Conservation (phyloP, 805 yeast species). For the Hanseniaspora meyeri region DNA sequence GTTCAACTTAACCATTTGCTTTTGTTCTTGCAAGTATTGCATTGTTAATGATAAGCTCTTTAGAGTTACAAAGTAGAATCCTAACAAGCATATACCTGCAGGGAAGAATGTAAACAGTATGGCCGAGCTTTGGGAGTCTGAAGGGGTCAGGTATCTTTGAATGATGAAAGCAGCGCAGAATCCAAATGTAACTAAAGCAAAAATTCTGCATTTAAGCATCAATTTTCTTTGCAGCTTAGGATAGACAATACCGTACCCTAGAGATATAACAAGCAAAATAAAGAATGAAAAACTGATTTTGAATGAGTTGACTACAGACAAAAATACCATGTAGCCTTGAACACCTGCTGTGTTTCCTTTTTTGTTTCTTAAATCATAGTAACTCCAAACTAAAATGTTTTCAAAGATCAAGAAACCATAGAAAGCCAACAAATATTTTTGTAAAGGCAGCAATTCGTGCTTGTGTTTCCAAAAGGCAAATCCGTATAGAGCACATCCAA, state of each 20-base stretch:
- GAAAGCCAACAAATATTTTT: slow-evolving; percentile 79
- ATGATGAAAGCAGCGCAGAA: slow-evolving; percentile 43
- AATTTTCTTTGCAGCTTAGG: slow-evolving; percentile 64
- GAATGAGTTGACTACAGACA: slow-evolving; percentile 66
- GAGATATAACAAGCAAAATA: slow-evolving; percentile 65
- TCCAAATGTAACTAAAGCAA: slow-evolving; percentile 46
- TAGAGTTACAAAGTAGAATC: slow-evolving; percentile 64
- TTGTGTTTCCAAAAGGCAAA: slow-evolving; percentile 78
- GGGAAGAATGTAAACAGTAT: slow-evolving; percentile 59
- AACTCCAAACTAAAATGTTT: slow-evolving; percentile 80
- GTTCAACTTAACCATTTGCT: slow-evolving; percentile 79
- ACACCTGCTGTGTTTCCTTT: slow-evolving; percentile 44
- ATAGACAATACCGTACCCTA: slow-evolving; percentile 91
- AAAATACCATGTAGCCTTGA: slow-evolving; percentile 61
- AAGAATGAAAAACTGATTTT: slow-evolving; percentile 83
- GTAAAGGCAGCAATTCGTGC: slow-evolving; percentile 77
- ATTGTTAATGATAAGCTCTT: slow-evolving; percentile 65
- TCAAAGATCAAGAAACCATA: slow-evolving; percentile 72
- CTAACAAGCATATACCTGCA: slow-evolving; percentile 51
- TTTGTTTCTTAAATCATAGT: slow-evolving; percentile 70
- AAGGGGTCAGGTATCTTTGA: slow-evolving; percentile 40
- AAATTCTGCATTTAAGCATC: slow-evolving; percentile 59
- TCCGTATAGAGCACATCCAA: slow-evolving; percentile 68
- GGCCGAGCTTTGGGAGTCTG: slow-evolving; percentile 38
- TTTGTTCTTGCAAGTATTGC: slow-evolving; percentile 60